Conservation (phyloP, 2,329 filamentous ascomycete species). For the Sporothrix humicola region DNA sequence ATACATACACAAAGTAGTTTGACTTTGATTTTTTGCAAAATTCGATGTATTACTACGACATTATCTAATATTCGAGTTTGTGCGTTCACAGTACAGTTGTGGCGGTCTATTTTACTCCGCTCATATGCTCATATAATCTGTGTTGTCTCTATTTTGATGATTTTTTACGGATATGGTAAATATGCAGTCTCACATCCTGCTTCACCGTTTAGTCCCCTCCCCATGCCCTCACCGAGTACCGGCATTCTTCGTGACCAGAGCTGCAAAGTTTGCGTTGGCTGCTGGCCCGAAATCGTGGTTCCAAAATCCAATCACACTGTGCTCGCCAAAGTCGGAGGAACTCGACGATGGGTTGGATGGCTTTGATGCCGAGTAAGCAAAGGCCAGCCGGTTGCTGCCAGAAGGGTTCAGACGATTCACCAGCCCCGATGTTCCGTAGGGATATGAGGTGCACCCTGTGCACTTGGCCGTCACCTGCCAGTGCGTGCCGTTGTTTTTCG, state of each 20-base stretch:
- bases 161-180: too few species aligned
- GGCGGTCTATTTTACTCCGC: too few species aligned
- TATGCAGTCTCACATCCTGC: too few species aligned
- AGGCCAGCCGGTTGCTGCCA: conserved; percentile 42
- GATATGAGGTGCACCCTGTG: conserved; percentile 47
- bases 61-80: too few species aligned
- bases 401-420: conserved; percentile 36
- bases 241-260: conserved; percentile 33
- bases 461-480: conserved; percentile 51
- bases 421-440: conserved; percentile 33
- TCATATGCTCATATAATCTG: too few species aligned
- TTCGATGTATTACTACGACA: too few species aligned
- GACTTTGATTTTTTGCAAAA: too few species aligned
- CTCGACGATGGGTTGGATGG: conserved; percentile 39
- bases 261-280: conserved; percentile 39
- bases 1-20: too few species aligned
- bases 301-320: conserved; percentile 43
- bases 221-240: background rate
- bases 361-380: conserved; percentile 40
- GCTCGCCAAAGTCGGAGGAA: conserved; percentile 39
- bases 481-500: conserved; percentile 48
- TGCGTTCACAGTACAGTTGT: too few species aligned
- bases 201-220: too few species aligned
- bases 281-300: conserved; percentile 41
- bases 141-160: too few species aligned